Percentiles rank a stretch among this genome's conserved stretches.
Conservation (phyloP, 352 stramenopile species). For the Phytophthora boehmeriae region DNA sequence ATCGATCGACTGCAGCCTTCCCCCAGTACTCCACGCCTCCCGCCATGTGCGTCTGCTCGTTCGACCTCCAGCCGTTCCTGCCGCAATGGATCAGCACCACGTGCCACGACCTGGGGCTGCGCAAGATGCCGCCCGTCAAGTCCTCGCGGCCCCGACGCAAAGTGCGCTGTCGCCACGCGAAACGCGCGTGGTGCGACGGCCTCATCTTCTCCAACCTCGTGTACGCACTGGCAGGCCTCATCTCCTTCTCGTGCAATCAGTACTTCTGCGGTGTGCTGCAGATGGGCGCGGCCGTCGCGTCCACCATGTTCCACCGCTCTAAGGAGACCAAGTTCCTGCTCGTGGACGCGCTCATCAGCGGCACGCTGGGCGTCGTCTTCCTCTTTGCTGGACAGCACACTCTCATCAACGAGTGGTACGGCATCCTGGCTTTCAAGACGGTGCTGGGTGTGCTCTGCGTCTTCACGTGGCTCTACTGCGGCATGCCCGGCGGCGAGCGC, state of each 20-base stretch:
- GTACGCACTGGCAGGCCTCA: slow-evolving; percentile 68
- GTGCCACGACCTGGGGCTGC: slow-evolving; percentile 30
- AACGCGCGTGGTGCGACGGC: slow-evolving; percentile 75
- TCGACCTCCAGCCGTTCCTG: slow-evolving; percentile 35
- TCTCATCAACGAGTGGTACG: slow-evolving; percentile 78
- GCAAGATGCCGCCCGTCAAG: slow-evolving; percentile 41
- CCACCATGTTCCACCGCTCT: slow-evolving; percentile 80
- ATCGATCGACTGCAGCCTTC: background rate
- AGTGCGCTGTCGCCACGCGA: slow-evolving; percentile 42
- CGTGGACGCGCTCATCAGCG: slow-evolving; percentile 80
- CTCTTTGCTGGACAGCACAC: slow-evolving; percentile 70
- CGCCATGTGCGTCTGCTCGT: slow-evolving; percentile 42
- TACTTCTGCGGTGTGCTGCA: slow-evolving; percentile 79
- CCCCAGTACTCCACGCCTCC: background rate
- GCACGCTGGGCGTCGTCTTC: slow-evolving; percentile 71
- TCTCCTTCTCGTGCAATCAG: slow-evolving; percentile 76
- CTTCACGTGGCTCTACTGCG: slow-evolving; percentile 88
- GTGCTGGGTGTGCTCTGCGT: slow-evolving; percentile 55
- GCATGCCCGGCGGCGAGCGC: slow-evolving; percentile 65
- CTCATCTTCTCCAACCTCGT: slow-evolving; percentile 86
- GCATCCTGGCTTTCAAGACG: slow-evolving; percentile 71
- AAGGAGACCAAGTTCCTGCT: slow-evolving; percentile 86
- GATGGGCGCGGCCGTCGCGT: slow-evolving; percentile 69
- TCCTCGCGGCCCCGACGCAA: slow-evolving; percentile 49
- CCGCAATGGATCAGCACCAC: slow-evolving; percentile 43